Conservation (phyloP, 305 asterid genomes). For the Fraxinus latifolia region DNA sequence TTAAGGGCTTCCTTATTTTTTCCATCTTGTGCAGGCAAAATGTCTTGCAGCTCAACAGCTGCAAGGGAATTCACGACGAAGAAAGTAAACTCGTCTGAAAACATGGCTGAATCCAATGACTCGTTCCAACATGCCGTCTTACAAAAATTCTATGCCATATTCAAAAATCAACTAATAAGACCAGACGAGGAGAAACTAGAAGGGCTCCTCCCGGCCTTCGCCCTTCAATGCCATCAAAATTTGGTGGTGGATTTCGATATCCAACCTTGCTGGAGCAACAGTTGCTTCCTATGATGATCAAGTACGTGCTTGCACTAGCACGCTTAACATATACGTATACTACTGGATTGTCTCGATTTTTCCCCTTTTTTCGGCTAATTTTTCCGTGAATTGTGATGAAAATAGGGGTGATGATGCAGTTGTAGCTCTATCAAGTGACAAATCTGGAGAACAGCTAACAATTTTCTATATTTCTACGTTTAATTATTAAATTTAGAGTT, state of each 20-base stretch:
- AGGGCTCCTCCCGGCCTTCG: background rate
- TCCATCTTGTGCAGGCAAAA: background rate
- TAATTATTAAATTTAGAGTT: background rate
- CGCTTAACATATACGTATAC: background rate
- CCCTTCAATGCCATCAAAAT: background rate
- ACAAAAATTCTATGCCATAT: background rate
- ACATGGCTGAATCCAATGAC: background rate
- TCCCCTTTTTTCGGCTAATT: background rate
- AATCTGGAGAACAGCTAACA: background rate
- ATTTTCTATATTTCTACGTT: background rate
- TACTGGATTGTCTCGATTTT: background rate
- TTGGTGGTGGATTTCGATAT: background rate
- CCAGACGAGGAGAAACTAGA: background rate
- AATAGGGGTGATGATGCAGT: background rate
- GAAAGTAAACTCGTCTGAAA: background rate
- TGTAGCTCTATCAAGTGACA: background rate
- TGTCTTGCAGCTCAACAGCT: background rate
- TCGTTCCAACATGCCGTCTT: background rate
- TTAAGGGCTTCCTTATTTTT: background rate
- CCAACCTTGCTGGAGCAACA: background rate
- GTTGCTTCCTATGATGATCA: background rate
- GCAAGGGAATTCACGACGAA: background rate
- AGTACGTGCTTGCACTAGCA: background rate
- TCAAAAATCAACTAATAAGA: background rate
- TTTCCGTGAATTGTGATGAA: background rate